These are phyloP conservation scores for Candida glucosophila DNA, from an alignment of 1,139 yeast species.

Conservation along the genomic window DNA sequence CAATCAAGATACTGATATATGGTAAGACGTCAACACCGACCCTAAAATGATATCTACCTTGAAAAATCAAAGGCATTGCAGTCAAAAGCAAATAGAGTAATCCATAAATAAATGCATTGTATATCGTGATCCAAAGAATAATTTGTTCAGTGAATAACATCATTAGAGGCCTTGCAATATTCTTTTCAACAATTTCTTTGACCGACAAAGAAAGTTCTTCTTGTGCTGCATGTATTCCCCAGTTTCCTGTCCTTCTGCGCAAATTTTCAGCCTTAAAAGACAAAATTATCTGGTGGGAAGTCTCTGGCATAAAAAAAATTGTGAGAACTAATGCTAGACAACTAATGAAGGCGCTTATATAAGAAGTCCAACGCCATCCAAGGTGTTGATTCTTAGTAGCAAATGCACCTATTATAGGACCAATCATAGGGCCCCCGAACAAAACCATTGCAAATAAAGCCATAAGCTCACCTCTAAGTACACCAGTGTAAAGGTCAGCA, in stretches of 20 bases:
- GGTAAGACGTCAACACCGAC: slow-evolving; percentile 48
- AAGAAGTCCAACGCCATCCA: slow-evolving; percentile 40
- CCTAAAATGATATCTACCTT: slow-evolving; percentile 43
- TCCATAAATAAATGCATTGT: slow-evolving; percentile 74
- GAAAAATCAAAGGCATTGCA: slow-evolving; percentile 66
- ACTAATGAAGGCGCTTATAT: slow-evolving; percentile 2
- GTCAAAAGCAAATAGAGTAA: slow-evolving; percentile 63
- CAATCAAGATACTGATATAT: slow-evolving; percentile 48
- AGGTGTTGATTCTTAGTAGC: slow-evolving; percentile 36
- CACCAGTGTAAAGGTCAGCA: slow-evolving; percentile 49
- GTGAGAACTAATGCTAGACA: slow-evolving; percentile 3
- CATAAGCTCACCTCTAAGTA: slow-evolving; percentile 36
- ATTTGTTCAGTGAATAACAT: slow-evolving; percentile 66
- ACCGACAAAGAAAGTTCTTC: slow-evolving; percentile 55
- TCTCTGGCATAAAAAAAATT: slow-evolving; percentile 37
- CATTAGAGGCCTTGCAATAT: slow-evolving; percentile 53
- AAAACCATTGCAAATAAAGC: slow-evolving; percentile 12
- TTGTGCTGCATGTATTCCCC: slow-evolving; percentile 77
- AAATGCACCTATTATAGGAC: slow-evolving; percentile 36
- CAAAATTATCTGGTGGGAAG: slow-evolving; percentile 36
- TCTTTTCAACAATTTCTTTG: slow-evolving; percentile 55
- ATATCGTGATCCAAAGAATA: slow-evolving; percentile 50
- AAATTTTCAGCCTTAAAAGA: slow-evolving; percentile 47
- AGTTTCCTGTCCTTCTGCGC: slow-evolving; percentile 42
- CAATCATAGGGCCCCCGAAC: slow-evolving; percentile 4